phyloP scores from a whole-genome alignment of 1,284 basidiomycete species.

The Sporisorium reilianum region DNA sequence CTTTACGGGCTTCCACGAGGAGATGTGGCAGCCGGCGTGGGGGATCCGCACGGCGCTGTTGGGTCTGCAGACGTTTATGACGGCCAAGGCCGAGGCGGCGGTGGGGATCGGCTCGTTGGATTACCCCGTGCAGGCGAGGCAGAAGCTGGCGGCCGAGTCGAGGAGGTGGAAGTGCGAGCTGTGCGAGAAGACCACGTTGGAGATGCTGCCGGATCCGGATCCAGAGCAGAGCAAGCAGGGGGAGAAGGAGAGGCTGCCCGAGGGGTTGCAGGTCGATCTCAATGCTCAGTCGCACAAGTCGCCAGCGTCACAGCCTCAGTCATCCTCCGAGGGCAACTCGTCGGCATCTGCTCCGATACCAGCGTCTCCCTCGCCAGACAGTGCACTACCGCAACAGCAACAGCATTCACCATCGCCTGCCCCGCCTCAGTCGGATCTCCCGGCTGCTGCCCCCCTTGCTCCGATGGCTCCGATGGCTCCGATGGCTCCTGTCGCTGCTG shows the following conservation, averaged over 20 bases:
- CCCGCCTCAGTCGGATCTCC: background rate
- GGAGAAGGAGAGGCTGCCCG: slow-evolving; percentile 21
- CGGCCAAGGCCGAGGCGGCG: slow-evolving; percentile 75
- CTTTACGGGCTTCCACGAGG: slow-evolving; percentile 71
- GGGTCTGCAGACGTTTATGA: slow-evolving; percentile 69
- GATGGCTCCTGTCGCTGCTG: background rate
- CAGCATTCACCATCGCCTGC: background rate
- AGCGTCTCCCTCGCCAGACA: background rate
- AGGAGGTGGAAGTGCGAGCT: slow-evolving; percentile 48
- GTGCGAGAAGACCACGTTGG: slow-evolving; percentile 38
- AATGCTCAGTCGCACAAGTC: slow-evolving; percentile 19
- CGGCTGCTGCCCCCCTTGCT: background rate
- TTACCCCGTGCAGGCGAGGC: slow-evolving; percentile 85
- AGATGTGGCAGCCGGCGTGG: slow-evolving; percentile 97
- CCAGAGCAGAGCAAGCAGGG: slow-evolving; percentile 2
- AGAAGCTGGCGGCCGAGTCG: slow-evolving; percentile 72
- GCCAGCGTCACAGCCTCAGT: background rate
- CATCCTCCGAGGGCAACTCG: background rate
- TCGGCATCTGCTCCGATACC: slow-evolving; percentile 5
- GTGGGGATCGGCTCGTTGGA: slow-evolving; percentile 91
- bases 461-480: background rate
- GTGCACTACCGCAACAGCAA: background rate
- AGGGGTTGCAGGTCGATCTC: slow-evolving; percentile 37
- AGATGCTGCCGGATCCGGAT: slow-evolving; percentile 43
- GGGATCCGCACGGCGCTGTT: slow-evolving; percentile 87